These are phyloP conservation scores for Clavispora santaluciae DNA, from an alignment of 805 yeast species.

Conservation along the genomic window DNA sequence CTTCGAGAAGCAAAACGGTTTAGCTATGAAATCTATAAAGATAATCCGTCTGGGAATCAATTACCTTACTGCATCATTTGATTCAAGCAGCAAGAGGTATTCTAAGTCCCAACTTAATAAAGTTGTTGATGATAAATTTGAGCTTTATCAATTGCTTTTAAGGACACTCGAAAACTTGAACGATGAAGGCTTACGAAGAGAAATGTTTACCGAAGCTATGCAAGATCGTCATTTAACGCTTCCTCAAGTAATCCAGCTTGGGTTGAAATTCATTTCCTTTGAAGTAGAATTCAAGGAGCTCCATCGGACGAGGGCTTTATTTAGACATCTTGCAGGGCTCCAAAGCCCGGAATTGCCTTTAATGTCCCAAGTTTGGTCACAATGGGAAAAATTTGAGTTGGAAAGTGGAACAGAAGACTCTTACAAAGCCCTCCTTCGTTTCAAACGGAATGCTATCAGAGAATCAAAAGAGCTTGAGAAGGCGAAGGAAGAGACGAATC, in stretches of 20 bases:
- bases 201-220: constrained; percentile 41
- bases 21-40: constrained; percentile 40
- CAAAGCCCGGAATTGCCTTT: constrained; percentile 18
- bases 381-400: constrained; percentile 51
- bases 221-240: constrained; percentile 41
- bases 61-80: constrained; percentile 5
- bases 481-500: constrained; percentile 17
- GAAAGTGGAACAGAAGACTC: constrained; percentile 65
- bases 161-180: constrained; percentile 5
- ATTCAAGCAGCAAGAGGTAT: constrained; percentile 2
- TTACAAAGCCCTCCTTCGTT: constrained; percentile 67
- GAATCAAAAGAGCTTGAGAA: constrained; percentile 14
- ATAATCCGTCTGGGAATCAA: constrained; percentile 17
- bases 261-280: constrained; percentile 50
- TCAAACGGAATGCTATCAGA: constrained; percentile 41
- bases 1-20: constrained; percentile 56
- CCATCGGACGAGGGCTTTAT: constrained; percentile 59
- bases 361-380: constrained; percentile 1
- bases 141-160: constrained; percentile 15
- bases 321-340: constrained; percentile 33
- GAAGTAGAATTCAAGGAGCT: constrained; percentile 53
- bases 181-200: constrained; percentile 20
- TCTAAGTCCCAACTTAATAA: constrained; percentile 10
- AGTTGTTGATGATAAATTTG: constrained; percentile 20
- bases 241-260: constrained; percentile 36